Percentiles rank a stretch among this genome's conserved stretches.
Conservation (phyloP, 768 basidiomycete species). For the Mycena kentingensis region DNA sequence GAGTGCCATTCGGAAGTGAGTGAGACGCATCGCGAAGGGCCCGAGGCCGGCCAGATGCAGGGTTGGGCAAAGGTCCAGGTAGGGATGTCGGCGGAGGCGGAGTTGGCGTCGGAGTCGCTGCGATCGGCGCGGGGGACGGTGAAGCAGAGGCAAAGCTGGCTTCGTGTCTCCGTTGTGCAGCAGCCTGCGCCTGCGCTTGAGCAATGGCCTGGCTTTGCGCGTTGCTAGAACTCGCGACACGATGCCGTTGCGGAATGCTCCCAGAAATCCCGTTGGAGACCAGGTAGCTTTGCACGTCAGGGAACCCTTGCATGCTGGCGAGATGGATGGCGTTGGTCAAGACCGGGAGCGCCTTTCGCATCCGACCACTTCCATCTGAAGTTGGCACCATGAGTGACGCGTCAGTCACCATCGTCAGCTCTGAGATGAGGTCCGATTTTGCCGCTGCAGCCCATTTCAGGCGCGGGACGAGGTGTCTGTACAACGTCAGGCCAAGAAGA, state of each 20-base stretch:
- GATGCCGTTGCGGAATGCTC: neutral
- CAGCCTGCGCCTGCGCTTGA: neutral
- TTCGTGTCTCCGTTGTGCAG: neutral
- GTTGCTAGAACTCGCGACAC: neutral
- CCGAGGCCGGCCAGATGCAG: too few species aligned
- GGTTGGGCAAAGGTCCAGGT: neutral
- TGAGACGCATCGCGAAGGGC: neutral
- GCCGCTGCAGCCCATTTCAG: slow-evolving; percentile 40
- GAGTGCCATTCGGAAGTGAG: neutral
- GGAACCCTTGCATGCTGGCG: slow-evolving; percentile 6
- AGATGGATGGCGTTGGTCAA: slow-evolving; percentile 12
- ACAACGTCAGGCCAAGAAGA: slow-evolving; percentile 8
- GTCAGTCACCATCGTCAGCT: slow-evolving; percentile 56
- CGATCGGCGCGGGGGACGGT: neutral
- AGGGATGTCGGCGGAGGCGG: neutral
- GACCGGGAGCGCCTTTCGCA: slow-evolving; percentile 52
- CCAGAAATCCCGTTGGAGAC: neutral
- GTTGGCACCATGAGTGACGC: slow-evolving; percentile 20
- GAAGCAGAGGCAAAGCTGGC: neutral
- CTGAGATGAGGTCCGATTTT: neutral
- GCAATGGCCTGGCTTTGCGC: neutral
- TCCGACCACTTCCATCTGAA: slow-evolving; percentile 56
- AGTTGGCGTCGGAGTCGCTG: neutral
- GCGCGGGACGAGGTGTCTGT: slow-evolving; percentile 44
- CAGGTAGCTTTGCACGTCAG: neutral